Evolutionary conservation across 2,329 filamentous ascomycete species (phyloP).

Genomic region (Leptographium flavum): DNA sequence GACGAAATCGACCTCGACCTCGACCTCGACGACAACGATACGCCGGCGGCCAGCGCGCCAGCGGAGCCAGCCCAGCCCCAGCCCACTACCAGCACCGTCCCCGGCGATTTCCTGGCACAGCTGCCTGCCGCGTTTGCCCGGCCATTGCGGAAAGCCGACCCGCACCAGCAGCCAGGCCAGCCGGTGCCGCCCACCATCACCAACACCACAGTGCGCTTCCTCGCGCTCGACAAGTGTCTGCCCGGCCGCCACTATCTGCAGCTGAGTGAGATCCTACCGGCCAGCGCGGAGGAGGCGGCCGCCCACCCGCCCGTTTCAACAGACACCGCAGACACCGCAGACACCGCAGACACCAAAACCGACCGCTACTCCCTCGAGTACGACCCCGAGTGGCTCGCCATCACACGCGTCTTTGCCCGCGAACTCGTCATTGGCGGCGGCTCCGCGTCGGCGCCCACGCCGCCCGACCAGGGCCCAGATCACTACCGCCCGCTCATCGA

Average conservation of each 20-base stretch:
- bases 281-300: background rate
- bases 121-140: constrained; percentile 62
- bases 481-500: constrained; percentile 56
- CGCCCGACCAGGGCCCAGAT: constrained; percentile 51
- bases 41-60: background rate
- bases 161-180: constrained; percentile 28
- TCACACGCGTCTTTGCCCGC: constrained; percentile 65
- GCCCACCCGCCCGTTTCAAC: background rate
- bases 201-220: constrained; percentile 69
- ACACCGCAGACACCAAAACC: background rate
- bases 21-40: constrained; percentile 36
- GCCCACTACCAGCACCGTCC: constrained; percentile 22
- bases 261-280: constrained; percentile 47
- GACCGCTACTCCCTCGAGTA: constrained; percentile 52
- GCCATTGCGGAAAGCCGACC: constrained; percentile 16
- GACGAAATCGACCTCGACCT: constrained; percentile 60
- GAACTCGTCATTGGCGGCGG: constrained; percentile 55
- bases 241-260: constrained; percentile 72
- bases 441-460: constrained; percentile 31
- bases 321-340: background rate
- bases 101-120: constrained; percentile 54
- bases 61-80: constrained; percentile 2
- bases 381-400: constrained; percentile 90
- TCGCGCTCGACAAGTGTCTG: constrained; percentile 85
- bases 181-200: constrained; percentile 57